A percentile compares a stretch with the other conserved stretches of the same genome.
These are phyloP conservation scores for Clathrospora elynae DNA, from an alignment of 2,329 filamentous ascomycete species.

Conservation along the genomic window DNA sequence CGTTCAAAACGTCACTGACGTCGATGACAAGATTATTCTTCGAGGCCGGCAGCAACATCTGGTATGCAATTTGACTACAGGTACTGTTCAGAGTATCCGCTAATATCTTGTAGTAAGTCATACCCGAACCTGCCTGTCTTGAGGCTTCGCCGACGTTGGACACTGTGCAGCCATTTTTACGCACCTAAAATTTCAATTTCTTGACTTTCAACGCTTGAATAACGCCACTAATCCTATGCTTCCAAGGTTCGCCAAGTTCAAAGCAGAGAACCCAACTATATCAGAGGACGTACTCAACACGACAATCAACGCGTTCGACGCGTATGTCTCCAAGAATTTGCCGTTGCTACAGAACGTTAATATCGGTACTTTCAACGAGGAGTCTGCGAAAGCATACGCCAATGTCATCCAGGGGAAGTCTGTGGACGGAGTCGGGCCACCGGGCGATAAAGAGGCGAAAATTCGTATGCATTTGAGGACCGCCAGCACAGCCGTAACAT, in stretches of 20 bases:
- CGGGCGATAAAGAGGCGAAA: conserved; percentile 82
- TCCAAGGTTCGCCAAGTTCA: conserved; percentile 74
- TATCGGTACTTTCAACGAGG: conserved; percentile 55
- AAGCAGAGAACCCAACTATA: conserved; percentile 54
- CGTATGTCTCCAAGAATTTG: conserved; percentile 71
- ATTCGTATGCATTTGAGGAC: conserved; percentile 85
- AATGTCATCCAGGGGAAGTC: conserved; percentile 61
- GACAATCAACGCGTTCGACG: conserved; percentile 58
- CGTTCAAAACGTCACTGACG: conserved; percentile 87
- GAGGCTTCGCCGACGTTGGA: too few species aligned
- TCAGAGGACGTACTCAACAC: conserved; percentile 56
- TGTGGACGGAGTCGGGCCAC: conserved; percentile 57
- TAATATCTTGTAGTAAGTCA: too few species aligned
- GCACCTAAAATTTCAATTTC: too few species aligned
- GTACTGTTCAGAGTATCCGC: too few species aligned
- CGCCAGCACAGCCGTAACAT: conserved; percentile 59
- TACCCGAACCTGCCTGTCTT: too few species aligned
- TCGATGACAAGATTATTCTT: conserved; percentile 63
- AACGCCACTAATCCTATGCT: too few species aligned
- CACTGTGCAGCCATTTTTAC: too few species aligned
- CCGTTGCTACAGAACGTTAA: conserved; percentile 55
- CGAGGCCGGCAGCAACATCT: conserved; percentile 77
- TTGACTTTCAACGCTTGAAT: too few species aligned
- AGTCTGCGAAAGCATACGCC: conserved; percentile 58
- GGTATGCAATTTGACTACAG: too few species aligned